Percentiles rank a stretch among this genome's conserved stretches.
These are phyloP conservation scores for cucumber (Cucumis sativus) DNA, from an alignment of 306 rosid species.

Conservation along the genomic window Cucumber_9930_V3 NC_026656.2:23602501-23603000, in stretches of 20 bases:
- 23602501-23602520: constrained; percentile 33
- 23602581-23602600: constrained; percentile 42
- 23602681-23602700: background rate
- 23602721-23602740: background rate
- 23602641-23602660: constrained; percentile 15
- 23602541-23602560: constrained; percentile 19
- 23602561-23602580: constrained; percentile 58
- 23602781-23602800: no score
- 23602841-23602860: no score
- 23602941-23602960: no score
- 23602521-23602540: constrained; percentile 15
- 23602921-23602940: no score
- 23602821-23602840: no score
- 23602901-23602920: no score
- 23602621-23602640: constrained; percentile 56
- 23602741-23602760: background rate
- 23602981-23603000: no score
- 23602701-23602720: background rate
- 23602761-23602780: no score
- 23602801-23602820: no score
- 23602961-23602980: no score
- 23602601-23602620: constrained; percentile 29
- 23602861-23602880: no score
- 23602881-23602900: no score
- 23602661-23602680: background rate